Evolutionary conservation across 257 asterid species (phyloP).

Genomic region (Plantago major): DNA sequence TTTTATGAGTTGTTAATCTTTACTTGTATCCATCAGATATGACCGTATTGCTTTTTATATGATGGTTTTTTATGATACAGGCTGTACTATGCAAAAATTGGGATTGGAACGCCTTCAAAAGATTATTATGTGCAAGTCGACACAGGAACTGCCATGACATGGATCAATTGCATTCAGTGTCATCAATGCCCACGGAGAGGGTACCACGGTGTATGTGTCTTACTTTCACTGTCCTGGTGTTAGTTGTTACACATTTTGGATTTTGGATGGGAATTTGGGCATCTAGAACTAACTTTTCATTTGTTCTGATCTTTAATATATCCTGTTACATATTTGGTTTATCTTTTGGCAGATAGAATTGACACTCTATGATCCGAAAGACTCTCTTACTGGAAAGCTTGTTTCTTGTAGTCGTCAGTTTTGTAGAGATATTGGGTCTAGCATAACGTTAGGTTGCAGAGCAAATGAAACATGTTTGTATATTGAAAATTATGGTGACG

Average conservation of each 20-base stretch:
- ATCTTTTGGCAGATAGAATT: slow-evolving; percentile 67
- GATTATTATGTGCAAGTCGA: slow-evolving; percentile 97
- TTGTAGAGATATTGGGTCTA: slow-evolving; percentile 63
- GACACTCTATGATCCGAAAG: slow-evolving; percentile 70
- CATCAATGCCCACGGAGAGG: slow-evolving; percentile 82
- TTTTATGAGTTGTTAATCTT: no score
- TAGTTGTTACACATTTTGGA: slow-evolving; percentile 11
- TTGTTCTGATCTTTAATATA: slow-evolving; percentile 14
- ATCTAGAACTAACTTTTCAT: slow-evolving; percentile 8
- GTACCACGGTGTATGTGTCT: slow-evolving; percentile 78
- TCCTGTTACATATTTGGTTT: slow-evolving; percentile 21
- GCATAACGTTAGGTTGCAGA: slow-evolving; percentile 54
- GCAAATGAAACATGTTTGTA: slow-evolving; percentile 73
- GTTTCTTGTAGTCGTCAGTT: slow-evolving; percentile 56
- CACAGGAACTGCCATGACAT: slow-evolving; percentile 94
- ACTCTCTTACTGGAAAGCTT: slow-evolving; percentile 63
- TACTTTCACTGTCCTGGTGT: background rate
- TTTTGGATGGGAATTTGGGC: slow-evolving; percentile 12
- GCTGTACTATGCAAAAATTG: slow-evolving; percentile 94
- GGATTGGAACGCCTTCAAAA: slow-evolving; percentile 92
- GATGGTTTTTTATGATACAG: slow-evolving; percentile 42
- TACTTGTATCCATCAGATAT: no score
- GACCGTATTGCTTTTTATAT: background rate
- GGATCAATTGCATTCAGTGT: slow-evolving; percentile 96
- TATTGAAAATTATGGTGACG: slow-evolving; percentile 91